phyloP scores from a whole-genome alignment of 1,284 basidiomycete genomes.

The Tilletia caries region DNA sequence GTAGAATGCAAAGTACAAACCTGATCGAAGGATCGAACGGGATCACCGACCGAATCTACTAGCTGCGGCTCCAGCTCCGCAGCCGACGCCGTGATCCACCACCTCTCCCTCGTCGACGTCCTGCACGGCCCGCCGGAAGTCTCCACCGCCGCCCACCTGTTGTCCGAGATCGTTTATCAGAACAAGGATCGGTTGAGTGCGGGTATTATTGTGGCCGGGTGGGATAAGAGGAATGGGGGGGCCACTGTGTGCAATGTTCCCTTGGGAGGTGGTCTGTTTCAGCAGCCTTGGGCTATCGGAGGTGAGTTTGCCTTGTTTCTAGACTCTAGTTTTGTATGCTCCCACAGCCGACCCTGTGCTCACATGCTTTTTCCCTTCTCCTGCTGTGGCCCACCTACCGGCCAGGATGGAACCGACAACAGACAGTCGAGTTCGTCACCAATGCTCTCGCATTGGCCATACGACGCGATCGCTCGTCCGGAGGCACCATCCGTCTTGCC shows the following conservation, averaged over 20 bases:
- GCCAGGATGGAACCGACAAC: conserved; percentile 84
- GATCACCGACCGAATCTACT: conserved; percentile 98
- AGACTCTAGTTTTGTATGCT: not conserved
- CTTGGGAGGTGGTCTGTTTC: conserved; percentile 46
- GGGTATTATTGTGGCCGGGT: conserved; percentile 96
- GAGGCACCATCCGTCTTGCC: conserved; percentile 94
- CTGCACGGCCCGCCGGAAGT: conserved; percentile 75
- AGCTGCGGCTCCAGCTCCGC: conserved; percentile 97
- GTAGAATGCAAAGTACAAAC: too few relatives aligned
- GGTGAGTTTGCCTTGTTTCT: conserved; percentile 19
- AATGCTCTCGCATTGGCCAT: conserved; percentile 94
- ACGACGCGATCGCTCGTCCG: conserved; percentile 95
- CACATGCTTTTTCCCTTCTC: too few relatives aligned
- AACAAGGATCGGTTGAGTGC: conserved; percentile 82
- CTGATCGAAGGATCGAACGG: too few relatives aligned
- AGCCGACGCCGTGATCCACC: conserved; percentile 85
- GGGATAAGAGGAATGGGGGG: conserved; percentile 90
- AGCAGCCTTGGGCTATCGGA: conserved; percentile 51
- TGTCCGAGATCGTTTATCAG: conserved; percentile 86
- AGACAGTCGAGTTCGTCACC: conserved; percentile 91
- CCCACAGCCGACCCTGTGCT: too few relatives aligned
- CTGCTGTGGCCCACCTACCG: too few relatives aligned
- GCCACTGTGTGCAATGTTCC: conserved; percentile 85
- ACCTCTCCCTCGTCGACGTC: conserved; percentile 77
- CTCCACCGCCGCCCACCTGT: conserved; percentile 74